Base-by-base conservation (phyloP, 805 yeast genomes). In the Lipomyces orientalis region DNA sequence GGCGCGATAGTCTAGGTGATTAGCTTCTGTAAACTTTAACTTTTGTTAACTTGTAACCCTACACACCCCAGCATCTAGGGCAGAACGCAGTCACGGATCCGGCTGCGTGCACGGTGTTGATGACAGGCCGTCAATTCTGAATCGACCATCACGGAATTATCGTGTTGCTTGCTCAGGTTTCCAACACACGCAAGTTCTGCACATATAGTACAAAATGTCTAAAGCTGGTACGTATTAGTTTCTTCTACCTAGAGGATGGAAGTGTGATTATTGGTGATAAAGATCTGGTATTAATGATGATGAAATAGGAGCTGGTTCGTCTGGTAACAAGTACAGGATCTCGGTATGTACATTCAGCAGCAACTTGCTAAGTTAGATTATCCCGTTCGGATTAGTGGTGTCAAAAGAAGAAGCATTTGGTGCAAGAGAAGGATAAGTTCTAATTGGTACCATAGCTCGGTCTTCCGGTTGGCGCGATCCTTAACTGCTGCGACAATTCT, bases 401-500 rank as follows among this genome's bases (percentile, higher is more conserved):
- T 67, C 61, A 43, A n/a, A n/a, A 0, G 49, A 43, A 29, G 33
- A 8, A 2, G 39, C 16, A 10, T 25, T 6, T 25, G 39, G 16
- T 29, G n/a, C 6, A 46, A 37, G 39, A 25, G 29, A 39, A 52
- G 34, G 34, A 10, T 25, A 7, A 7, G n/a, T 56, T 52, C 59
- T 56, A 39, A 64, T 35, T 37, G 25, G 22, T 58, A 6, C 6
- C 61, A 49, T 80, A 91, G 95, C 92, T 95, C 87, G 99, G 97
- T 89, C 90, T 95, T 83, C 99, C 99, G 87, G 90, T 88, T 79
- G 99, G 98, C 85, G 99, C 99, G 85, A 92, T 95, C 84, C 90
- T 95, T 87, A 96, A 96, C 93, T 95, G 99, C 88, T 93, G 96
- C 86, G 99, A 95, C 85, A 95, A 95, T 97, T 87, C 96, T 80